Base-by-base conservation (phyloP, 768 basidiomycete species). In the Agrocybe praecox region DNA sequence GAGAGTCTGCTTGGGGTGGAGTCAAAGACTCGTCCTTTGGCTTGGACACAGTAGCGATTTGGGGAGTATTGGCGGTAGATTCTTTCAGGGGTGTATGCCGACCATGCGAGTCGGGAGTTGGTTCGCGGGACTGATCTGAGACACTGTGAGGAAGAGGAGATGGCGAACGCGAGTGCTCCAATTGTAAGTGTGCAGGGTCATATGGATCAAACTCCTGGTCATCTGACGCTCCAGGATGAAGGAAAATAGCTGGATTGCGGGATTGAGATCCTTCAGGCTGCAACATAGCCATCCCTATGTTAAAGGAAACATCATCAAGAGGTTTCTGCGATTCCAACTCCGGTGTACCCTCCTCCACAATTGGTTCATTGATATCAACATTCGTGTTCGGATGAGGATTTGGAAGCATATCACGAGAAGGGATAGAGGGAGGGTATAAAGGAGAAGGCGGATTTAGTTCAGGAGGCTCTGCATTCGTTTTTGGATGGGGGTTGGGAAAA, bases 201-300 rank as follows among this genome's bases (percentile, higher is more conserved):
- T 68, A 68, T 34, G 67, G 67, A 56, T 68, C 59, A 44, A 63
- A 68, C 26, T 68, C 65, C 18, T 61, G 46, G 8, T 51, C 36
- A 18, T 58, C 53, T 53, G 55, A 49, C 23, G 58, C 52, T 61
- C 56, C 59, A 40, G 55, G 52, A 21, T 61, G 55, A 21, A 64
- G 40, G 21, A 52, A 63, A n/a, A 66, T 55, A 18, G 62, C 56
- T 22, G 61, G 49, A 29, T 53, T 58, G 7, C 57, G 49, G 24
- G 59, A 47, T 42, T 59, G 52, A 47, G 51, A 59, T 44, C 44
- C 53, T 24, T 58, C 55, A 44, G 59, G 46, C 34, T 60, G 58
- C 29, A 71, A 55, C 68, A 71, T 62, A 18, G 67, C 67, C 65
- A 71, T 66, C 18, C 70, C 70, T 48, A 71, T 71, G 18, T 63